These are phyloP conservation scores for Trichoderma atroviride DNA, from an alignment of 2,329 filamentous ascomycete genomes.

Conservation along the genomic window DNA sequence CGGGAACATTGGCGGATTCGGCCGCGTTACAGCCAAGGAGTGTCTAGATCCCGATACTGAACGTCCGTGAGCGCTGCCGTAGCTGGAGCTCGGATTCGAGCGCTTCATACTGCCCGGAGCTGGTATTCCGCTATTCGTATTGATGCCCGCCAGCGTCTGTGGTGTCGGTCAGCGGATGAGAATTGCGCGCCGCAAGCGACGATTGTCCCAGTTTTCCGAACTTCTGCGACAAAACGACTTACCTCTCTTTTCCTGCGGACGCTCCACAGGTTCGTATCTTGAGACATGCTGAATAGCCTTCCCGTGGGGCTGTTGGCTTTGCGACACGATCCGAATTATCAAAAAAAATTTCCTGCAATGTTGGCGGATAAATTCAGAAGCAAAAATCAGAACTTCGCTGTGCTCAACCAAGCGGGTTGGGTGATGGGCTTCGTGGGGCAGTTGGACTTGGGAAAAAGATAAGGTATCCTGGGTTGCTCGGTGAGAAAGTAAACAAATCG, in stretches of 20 bases:
- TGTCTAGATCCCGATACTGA: slow-evolving; percentile 82
- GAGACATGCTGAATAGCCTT: slow-evolving; percentile 67
- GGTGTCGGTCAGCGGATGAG: slow-evolving; percentile 30
- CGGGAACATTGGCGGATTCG: slow-evolving; percentile 84
- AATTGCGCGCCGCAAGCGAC: slow-evolving; percentile 29
- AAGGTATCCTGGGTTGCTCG: slow-evolving; percentile 39
- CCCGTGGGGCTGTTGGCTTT: neutral
- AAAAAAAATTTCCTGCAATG: neutral
- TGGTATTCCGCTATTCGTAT: slow-evolving; percentile 80
- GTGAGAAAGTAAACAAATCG: slow-evolving; percentile 49
- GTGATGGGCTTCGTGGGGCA: slow-evolving; percentile 23
- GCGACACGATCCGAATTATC: neutral
- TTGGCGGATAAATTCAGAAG: neutral
- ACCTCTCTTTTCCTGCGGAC: slow-evolving; percentile 91
- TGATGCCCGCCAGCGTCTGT: slow-evolving; percentile 85
- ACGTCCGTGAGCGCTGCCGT: slow-evolving; percentile 71
- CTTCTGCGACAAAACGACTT: slow-evolving; percentile 39
- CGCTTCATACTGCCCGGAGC: slow-evolving; percentile 93
- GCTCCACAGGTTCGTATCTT: slow-evolving; percentile 86
- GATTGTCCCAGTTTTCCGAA: neutral
- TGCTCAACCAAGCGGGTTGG: slow-evolving; percentile 25
- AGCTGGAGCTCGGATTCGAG: slow-evolving; percentile 74
- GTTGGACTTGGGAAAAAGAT: slow-evolving; percentile 6
- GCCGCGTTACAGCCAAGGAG: slow-evolving; percentile 80
- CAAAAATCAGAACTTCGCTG: neutral